Evolutionary conservation across 176 grass and related monocot species (phyloP).

Genomic region (Zoysia pacifica): DNA sequence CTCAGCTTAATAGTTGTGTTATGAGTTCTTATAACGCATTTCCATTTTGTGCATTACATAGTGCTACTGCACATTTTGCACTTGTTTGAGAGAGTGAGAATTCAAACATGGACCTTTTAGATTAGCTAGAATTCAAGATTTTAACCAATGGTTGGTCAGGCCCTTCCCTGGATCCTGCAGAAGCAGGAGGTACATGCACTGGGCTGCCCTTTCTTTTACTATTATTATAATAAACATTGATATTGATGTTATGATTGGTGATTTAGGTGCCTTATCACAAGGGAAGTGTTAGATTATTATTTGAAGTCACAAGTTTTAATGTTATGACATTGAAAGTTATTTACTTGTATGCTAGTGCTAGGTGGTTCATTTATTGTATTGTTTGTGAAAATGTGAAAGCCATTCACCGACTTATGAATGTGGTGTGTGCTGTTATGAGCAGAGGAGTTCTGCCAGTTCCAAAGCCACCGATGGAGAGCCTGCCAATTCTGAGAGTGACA

Average conservation of each 20-base stretch:
- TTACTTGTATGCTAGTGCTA: background rate
- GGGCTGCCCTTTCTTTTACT: background rate
- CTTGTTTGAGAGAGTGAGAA: background rate
- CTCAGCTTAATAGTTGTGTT: background rate
- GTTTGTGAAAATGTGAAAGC: background rate
- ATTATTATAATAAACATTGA: background rate
- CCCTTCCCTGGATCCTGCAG: no score
- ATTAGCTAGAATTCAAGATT: background rate
- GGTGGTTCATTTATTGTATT: background rate
- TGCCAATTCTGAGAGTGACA: slow-evolving; percentile 39
- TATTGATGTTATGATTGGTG: background rate
- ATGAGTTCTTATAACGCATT: slow-evolving; percentile 16
- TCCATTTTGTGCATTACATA: slow-evolving; percentile 1
- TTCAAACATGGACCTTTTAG: background rate
- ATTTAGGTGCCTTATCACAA: background rate
- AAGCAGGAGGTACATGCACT: no score
- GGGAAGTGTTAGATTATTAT: background rate
- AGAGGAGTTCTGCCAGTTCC: slow-evolving; percentile 50
- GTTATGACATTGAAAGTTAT: background rate
- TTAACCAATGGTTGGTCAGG: no score
- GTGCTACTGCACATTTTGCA: background rate
- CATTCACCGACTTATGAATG: slow-evolving; percentile 8
- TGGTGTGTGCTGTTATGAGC: slow-evolving; percentile 41
- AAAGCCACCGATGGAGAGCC: slow-evolving; percentile 33
- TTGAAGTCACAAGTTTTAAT: slow-evolving; percentile 7